Conservation (phyloP, 129 eudicot genomes). For the Flaveria trinervia region DNA sequence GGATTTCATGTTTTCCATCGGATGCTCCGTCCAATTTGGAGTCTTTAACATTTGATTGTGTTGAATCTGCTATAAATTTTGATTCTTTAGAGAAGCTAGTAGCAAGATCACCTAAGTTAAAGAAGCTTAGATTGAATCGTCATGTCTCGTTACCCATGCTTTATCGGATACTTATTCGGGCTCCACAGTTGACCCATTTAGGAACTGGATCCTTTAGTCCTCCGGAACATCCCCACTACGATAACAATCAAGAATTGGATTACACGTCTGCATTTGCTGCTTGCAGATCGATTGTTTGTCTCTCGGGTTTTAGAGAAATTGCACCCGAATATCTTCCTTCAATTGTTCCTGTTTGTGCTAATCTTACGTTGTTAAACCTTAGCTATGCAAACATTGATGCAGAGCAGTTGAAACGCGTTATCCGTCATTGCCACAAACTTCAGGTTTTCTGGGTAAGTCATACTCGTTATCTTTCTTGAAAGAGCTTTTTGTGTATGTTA, state of each 20-base stretch:
- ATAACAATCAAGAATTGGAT: constrained; percentile 46
- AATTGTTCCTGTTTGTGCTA: constrained; percentile 55
- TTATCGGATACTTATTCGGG: constrained; percentile 51
- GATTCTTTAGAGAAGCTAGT: constrained; percentile 57
- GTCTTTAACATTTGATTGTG: constrained; percentile 58
- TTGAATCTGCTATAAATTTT: constrained; percentile 51
- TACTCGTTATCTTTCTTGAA: not conserved
- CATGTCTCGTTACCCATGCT: constrained; percentile 42
- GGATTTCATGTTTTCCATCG: constrained; percentile 65
- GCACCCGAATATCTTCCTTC: constrained; percentile 50
- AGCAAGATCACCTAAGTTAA: constrained; percentile 49
- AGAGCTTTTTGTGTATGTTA: not conserved
- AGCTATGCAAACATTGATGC: constrained; percentile 66
- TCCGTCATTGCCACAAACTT: constrained; percentile 63
- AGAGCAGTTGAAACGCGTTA: constrained; percentile 48
- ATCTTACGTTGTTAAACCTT: constrained; percentile 60
- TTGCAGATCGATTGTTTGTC: constrained; percentile 56
- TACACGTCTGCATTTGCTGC: constrained; percentile 59
- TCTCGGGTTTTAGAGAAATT: constrained; percentile 64
- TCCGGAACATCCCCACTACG: constrained; percentile 16
- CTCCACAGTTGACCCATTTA: constrained; percentile 65
- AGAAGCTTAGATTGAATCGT: constrained; percentile 58
- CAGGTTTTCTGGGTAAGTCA: constrained; percentile 59
- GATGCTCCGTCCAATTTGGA: constrained; percentile 47
- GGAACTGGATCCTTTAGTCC: constrained; percentile 64